Conservation (phyloP, 257 asterid species). For the Salvia splendens region DNA sequence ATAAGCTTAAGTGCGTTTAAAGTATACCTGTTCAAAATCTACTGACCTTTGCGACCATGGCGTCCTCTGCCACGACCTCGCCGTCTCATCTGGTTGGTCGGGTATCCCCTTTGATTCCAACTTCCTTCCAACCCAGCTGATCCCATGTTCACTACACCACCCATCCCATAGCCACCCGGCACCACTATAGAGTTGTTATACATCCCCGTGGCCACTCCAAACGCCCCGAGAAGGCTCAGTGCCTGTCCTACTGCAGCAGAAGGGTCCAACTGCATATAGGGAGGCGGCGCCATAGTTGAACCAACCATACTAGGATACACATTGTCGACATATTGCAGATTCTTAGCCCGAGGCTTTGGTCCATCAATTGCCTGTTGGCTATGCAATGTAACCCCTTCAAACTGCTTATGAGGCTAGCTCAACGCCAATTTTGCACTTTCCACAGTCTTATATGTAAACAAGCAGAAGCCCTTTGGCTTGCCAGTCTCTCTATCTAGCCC, state of each 20-base stretch:
- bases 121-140: not conserved
- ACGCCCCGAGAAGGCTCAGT: conserved; percentile 2
- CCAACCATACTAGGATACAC: not conserved
- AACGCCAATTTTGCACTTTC: conserved; percentile 25
- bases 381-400: conserved; percentile 21
- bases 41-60: not conserved
- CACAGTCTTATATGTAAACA: conserved; percentile 19
- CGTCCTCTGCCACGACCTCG: conserved; percentile 9
- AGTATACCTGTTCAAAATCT: conserved; percentile 19
- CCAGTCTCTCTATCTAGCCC: conserved; percentile 30
- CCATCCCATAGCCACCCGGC: conserved; percentile 25
- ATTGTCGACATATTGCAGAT: conserved; percentile 12
- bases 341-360: not conserved
- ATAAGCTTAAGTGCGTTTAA: not conserved
- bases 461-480: conserved; percentile 24
- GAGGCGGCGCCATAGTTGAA: conserved; percentile 3
- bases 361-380: conserved; percentile 27
- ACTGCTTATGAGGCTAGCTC: conserved; percentile 20
- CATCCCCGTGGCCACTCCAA: conserved; percentile 25
- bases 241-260: conserved; percentile 24
- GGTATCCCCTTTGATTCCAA: conserved; percentile 15
- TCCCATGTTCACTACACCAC: conserved; percentile 1
- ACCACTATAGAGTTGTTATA: conserved; percentile 1
- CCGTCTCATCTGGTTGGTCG: conserved; percentile 6
- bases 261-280: conserved; percentile 21